Evolutionary conservation across 768 basidiomycete species (phyloP).

Genomic region (Goffeauzyma gilvescens): DNA sequence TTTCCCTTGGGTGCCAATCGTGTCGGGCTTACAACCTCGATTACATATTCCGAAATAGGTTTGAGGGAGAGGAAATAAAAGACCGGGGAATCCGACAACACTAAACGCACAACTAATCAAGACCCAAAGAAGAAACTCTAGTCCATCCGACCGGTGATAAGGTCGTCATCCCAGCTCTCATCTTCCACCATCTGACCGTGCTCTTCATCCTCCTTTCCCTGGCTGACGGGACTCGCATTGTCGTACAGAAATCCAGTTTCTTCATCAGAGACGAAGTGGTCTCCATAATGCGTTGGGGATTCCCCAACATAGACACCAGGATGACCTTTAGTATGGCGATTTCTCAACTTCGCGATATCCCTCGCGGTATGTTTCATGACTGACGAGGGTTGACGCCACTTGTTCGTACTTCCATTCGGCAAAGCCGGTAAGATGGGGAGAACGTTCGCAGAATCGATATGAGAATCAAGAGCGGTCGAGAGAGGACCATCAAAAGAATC

Average conservation of each 20-base stretch:
- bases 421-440: background rate
- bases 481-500: background rate
- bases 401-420: background rate
- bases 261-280: background rate
- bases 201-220: background rate
- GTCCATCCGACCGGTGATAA: background rate
- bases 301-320: too few species aligned
- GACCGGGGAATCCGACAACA: too few species aligned
- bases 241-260: constrained; percentile 1
- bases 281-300: too few species aligned
- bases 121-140: too few species aligned
- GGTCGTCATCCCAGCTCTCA: constrained; percentile 1
- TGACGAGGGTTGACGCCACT: background rate
- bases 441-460: background rate
- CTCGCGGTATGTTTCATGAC: constrained; percentile 1
- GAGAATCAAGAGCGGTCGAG: background rate
- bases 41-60: too few species aligned
- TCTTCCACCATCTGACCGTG: background rate
- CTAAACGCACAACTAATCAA: too few species aligned
- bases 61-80: too few species aligned
- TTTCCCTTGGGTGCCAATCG: too few species aligned
- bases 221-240: background rate
- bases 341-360: too few species aligned
- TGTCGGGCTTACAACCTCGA: too few species aligned
- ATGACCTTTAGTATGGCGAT: too few species aligned